Conservation (phyloP, 2,329 filamentous ascomycete species). For the Daldinia eschscholtzii region DNA sequence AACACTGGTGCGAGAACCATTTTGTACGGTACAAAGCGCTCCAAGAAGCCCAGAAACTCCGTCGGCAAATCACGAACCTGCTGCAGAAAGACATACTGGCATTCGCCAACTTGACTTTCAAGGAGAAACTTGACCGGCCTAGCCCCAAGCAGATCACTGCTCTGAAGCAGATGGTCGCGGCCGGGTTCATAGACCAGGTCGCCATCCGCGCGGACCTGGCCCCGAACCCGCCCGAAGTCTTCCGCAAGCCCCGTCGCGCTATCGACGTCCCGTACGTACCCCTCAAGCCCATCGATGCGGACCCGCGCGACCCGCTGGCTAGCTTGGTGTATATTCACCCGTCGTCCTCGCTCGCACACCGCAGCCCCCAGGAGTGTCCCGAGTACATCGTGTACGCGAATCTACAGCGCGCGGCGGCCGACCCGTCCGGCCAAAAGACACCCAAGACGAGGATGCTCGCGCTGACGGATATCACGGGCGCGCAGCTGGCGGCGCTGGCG, state of each 20-base stretch:
- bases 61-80: constrained; percentile 84
- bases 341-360: constrained; percentile 80
- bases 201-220: constrained; percentile 92
- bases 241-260: constrained; percentile 81
- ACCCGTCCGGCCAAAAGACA: constrained; percentile 63
- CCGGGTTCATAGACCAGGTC: constrained; percentile 93
- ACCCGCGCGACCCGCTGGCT: constrained; percentile 61
- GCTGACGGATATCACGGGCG: constrained; percentile 81
- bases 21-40: constrained; percentile 91
- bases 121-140: constrained; percentile 69
- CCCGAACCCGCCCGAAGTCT: constrained; percentile 75
- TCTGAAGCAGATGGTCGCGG: constrained; percentile 90
- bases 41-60: constrained; percentile 85
- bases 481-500: constrained; percentile 81
- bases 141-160: constrained; percentile 78
- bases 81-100: constrained; percentile 79
- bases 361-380: constrained; percentile 79
- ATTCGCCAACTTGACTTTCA: constrained; percentile 69
- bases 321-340: constrained; percentile 89
- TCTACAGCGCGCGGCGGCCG: constrained; percentile 75
- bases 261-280: constrained; percentile 94
- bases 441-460: constrained; percentile 89
- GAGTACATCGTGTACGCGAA: constrained; percentile 90
- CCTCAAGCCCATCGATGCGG: constrained; percentile 75
- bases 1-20: constrained; percentile 82